Conservation (phyloP, 441 rosid species). For the Populus hybrid region DNA sequence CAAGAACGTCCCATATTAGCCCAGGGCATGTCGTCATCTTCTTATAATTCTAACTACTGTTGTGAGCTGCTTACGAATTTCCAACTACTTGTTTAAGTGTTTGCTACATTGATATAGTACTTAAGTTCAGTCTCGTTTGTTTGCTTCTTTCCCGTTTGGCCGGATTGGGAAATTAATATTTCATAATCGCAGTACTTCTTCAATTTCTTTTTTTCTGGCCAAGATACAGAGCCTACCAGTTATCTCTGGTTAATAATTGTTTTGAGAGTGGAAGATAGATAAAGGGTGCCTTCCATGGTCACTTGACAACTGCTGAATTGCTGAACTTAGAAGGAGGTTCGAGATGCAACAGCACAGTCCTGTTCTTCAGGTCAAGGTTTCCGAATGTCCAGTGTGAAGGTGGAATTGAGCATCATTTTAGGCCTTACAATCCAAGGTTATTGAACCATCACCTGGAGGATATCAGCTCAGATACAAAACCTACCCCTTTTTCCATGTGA, state of each 20-base stretch:
- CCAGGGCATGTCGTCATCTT: neutral
- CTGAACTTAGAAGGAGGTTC: neutral
- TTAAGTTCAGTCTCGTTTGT: neutral
- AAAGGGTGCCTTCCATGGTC: neutral
- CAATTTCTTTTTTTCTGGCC: neutral
- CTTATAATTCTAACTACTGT: neutral
- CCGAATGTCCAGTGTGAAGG: neutral
- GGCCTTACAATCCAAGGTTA: neutral
- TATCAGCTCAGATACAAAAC: neutral
- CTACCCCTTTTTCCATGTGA: neutral
- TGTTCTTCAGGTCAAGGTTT: neutral
- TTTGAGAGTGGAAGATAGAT: neutral
- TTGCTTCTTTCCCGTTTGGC: neutral
- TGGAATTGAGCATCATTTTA: neutral
- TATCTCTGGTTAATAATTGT: neutral
- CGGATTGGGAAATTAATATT: neutral
- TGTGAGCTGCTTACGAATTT: neutral
- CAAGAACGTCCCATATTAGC: slow-evolving; percentile 68
- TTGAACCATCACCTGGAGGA: neutral
- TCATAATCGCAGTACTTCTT: neutral
- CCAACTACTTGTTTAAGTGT: neutral
- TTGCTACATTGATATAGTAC: neutral
- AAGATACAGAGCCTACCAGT: neutral
- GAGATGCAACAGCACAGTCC: neutral
- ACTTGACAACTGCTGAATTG: neutral